Evolutionary conservation across 2,329 filamentous ascomycete species (phyloP).

Genomic region (Nemania abortiva): DNA sequence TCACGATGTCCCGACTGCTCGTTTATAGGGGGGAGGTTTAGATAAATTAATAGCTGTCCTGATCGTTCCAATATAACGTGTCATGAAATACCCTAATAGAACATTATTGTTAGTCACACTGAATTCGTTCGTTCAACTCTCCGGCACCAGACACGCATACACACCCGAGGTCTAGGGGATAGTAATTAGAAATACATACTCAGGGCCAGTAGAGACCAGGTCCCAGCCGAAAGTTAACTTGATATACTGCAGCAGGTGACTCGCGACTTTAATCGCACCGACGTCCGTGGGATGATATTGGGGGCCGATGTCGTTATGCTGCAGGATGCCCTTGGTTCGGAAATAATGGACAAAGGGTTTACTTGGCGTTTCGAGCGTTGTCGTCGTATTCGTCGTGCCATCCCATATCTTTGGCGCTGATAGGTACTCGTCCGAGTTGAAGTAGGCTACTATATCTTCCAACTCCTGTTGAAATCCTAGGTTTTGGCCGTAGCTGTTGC

Average conservation of each 20-base stretch:
- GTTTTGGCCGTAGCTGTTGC: slow-evolving; percentile 63
- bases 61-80: slow-evolving; percentile 66
- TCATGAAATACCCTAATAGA: slow-evolving; percentile 55
- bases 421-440: slow-evolving; percentile 61
- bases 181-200: slow-evolving; percentile 55
- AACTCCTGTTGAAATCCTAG: slow-evolving; percentile 64
- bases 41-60: slow-evolving; percentile 55
- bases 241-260: slow-evolving; percentile 69
- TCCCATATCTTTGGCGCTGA: slow-evolving; percentile 56
- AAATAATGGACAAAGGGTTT: slow-evolving; percentile 69
- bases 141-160: not conserved
- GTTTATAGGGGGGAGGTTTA: not conserved
- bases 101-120: slow-evolving; percentile 13
- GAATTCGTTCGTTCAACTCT: not conserved
- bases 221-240: slow-evolving; percentile 68
- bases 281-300: slow-evolving; percentile 71
- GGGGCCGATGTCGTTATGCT: slow-evolving; percentile 71
- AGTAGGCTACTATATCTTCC: slow-evolving; percentile 63
- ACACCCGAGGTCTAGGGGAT: not conserved
- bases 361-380: slow-evolving; percentile 47
- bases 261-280: slow-evolving; percentile 71
- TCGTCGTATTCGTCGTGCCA: slow-evolving; percentile 55
- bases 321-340: slow-evolving; percentile 70
- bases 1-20: not conserved
- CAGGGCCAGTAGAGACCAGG: slow-evolving; percentile 65